Evolutionary conservation across 306 rosid species (phyloP), one percentile per base, ranked within the genome.

Genomic region (Inga leiocalycina): DNA sequence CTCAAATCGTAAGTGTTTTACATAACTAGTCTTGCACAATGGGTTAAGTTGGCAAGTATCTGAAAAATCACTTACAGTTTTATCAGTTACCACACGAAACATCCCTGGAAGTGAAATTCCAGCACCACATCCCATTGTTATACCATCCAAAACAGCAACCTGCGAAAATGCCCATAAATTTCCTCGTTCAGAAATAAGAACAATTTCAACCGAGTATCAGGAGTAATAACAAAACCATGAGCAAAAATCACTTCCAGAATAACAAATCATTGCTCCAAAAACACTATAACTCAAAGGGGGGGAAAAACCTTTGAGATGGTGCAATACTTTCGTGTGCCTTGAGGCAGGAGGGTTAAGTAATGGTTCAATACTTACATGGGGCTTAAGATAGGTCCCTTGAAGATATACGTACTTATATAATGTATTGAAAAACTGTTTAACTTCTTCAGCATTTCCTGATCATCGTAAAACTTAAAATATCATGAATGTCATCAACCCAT

Each of bases 121-220:
- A 79, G 95, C 95, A 74, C 99, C 99, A 65, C 90, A 88, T 81
- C 99, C 98, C 98, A 97, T 92, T 49, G 92, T 90, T 86, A 91
- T 84, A 71, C 99, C 99, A 85, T 97, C 88, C 88, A 94, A 77
- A 82, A 97, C 83, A 67, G 99, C 97, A 75, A 97, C 97, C 99
- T 94, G 76, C 79, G 79, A 39, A 79, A 43, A 74, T 71, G 70
- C 76, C 75, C 82, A 79, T 75, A 52, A 82, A 71, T 24, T 24
- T 72, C 59, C 77, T 73, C 14, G 19, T 27, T 73, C 77, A 48
- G 20, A 71, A 70, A n/a, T 71, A 41, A 9, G 19, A 39, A 39
- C 44, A 35, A 12, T 32, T 71, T 69, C 16, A 49, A 4, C 11
- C 2, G 8, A 15, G 12, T 16, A 30, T 48, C 24, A 27, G 43